Base-by-base conservation (phyloP, 441 rosid species). In the Sinapis alba region DNA sequence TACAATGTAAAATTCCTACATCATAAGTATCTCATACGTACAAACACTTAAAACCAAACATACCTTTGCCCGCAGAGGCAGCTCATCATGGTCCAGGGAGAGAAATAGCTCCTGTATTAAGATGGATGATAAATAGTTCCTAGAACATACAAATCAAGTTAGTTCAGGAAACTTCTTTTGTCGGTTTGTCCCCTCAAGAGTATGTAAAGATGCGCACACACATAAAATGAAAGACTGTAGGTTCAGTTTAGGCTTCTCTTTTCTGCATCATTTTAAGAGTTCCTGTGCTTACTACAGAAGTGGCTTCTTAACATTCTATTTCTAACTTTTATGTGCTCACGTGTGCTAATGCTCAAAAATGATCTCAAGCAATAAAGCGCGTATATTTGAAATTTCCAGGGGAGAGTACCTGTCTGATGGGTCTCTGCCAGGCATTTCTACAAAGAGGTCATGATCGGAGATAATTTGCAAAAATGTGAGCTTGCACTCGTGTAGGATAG, bases 391-490 rank as follows among this genome's bases (percentile, higher is more conserved):
- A 32, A 27, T 74, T 78, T 56, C 45, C 32, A 45, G 15, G 73
- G 73, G 38, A 18, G 59, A 60, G 64, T 84, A 96, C 99, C 99
- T 89, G 75, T 96, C 99, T 57, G 99, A 96, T 82, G 99, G 98
- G 81, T 96, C 98, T 84, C 98, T 89, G 69, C 99, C 98, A 1
- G 98, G 98, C 98, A 96, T 94, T 88, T 96, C 99, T 65, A 94
- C 99, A 78, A 88, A 96, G 83, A 96, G 98, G 80, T 96, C 99
- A 78, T 96, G 99, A 83, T 94, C 99, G 36, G 97, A 94, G 77
- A 94, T 77, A 79, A 96, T 89, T 89, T 96, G 99, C 84, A 96
- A 76, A 87, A 92, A 92, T 58, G 96, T 89, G 50, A 96, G 97
- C 89, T 96, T 96, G 88, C 98, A 96, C 36, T 96, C 99, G 78